Conservation (phyloP, 768 basidiomycete species). For the Galerina sulciceps region DNA sequence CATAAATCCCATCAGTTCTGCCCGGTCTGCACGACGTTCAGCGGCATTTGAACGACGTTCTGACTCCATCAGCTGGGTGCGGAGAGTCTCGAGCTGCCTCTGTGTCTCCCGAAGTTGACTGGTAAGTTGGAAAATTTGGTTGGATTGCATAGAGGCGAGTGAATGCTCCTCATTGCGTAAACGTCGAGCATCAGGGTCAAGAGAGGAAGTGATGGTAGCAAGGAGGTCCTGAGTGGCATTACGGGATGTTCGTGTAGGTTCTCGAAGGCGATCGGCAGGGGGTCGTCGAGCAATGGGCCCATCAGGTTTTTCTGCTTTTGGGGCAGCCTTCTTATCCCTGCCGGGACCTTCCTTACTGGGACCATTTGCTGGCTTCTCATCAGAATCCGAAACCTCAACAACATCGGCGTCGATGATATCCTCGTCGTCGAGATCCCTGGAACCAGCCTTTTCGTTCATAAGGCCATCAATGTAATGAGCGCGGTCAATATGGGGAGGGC, state of each 20-base stretch:
- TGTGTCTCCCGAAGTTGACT: conserved; percentile 31
- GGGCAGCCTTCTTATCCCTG: neutral
- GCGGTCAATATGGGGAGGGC: conserved; percentile 22
- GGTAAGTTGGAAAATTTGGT: conserved; percentile 25
- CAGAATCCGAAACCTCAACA: no score
- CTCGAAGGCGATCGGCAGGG: conserved; percentile 10
- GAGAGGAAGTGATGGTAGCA: conserved; percentile 16
- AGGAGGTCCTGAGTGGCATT: conserved; percentile 22
- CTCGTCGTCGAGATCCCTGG: conserved; percentile 23
- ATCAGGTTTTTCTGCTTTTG: neutral
- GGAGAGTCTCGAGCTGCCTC: conserved; percentile 21
- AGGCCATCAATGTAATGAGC: conserved; percentile 29
- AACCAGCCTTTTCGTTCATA: conserved; percentile 27
- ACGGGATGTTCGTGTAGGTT: conserved; percentile 10
- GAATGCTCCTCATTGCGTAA: conserved; percentile 26
- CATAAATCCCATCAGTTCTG: neutral
- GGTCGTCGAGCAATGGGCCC: neutral
- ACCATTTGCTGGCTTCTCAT: no score
- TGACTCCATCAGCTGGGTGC: conserved; percentile 7
- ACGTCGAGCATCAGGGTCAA: conserved; percentile 28
- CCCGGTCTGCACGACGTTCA: conserved; percentile 12
- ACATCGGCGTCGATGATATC: conserved; percentile 8
- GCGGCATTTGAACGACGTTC: conserved; percentile 20
- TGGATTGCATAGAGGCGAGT: conserved; percentile 23
- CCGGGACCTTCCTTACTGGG: no score